Evolutionary conservation across 306 rosid species (phyloP), one percentile per base, ranked within the genome.

Genomic region (Begonia loranthoides): DNA sequence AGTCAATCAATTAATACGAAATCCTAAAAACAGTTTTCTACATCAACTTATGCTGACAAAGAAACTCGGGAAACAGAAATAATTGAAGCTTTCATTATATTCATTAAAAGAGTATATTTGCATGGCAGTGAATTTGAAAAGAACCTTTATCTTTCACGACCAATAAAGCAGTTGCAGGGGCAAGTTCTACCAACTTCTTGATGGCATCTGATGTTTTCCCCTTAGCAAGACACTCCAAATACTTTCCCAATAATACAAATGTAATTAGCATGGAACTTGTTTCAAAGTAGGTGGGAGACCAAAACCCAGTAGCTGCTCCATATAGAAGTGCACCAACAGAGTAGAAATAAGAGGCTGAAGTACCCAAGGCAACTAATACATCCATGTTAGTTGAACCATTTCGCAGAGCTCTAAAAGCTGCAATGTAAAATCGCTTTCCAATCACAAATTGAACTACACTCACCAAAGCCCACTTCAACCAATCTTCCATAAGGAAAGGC

Each of bases 121-220:
- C 34, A 5, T 3, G 34, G 5, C 34, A 28, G 4, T 28, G 12
- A 43, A 43, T 11, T 22, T 56, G 36, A 52, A 34, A 54, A 9
- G 41, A 34, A 92, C 99, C 99, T 80, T 78, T 83, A 50, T 83
- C 94, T 65, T 70, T 79, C 65, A 83, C 63, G 64, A 92, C 76
- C 70, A 86, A 64, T 54, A 73, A 54, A 24, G 99, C 94, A 39
- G 87, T 83, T 55, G 99, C 82, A 19, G 99, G 99, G 39, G 93
- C 59, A 67, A 92, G 93, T 73, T 80, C 94, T 57, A 92, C 87
- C 73, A 92, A 69, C 70, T 92, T 92, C 72, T 83, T 92, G 76
- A 92, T 92, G 74, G 99, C 99, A 76, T 92, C 96, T 17, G 99
- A 92, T 40, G 99, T 92, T 76, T 92, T 92, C 61, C 99, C 99